Conservation (phyloP, 1,139 yeast genomes). For the Taphrina deformans region DNA sequence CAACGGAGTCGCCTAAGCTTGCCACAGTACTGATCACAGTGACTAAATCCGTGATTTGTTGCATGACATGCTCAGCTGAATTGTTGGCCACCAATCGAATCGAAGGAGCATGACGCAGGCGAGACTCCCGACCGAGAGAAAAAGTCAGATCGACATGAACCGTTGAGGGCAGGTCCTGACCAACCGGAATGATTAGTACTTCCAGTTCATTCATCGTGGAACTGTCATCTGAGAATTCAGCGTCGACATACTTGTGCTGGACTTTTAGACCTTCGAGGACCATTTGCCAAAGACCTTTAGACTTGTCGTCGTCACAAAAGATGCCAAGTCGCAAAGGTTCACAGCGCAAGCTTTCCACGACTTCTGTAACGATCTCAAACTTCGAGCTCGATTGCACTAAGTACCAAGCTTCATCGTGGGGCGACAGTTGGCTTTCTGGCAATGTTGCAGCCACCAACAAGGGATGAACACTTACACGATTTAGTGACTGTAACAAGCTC, state of each 20-base stretch:
- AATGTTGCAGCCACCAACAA: neutral
- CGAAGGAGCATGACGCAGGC: neutral
- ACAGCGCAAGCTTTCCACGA: slow-evolving; percentile 12
- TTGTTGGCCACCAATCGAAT: slow-evolving; percentile 12
- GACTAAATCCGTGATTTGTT: neutral
- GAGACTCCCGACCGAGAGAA: neutral
- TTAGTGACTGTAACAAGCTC: neutral
- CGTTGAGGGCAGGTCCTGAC: neutral
- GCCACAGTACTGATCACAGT: slow-evolving; percentile 18
- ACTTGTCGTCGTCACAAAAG: neutral
- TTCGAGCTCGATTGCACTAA: slow-evolving; percentile 21
- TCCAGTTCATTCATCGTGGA: neutral
- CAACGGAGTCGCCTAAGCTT: neutral
- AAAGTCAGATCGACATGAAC: neutral
- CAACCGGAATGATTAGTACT: neutral
- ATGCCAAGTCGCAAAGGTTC: slow-evolving; percentile 21
- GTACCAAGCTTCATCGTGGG: slow-evolving; percentile 26
- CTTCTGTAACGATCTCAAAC: slow-evolving; percentile 24
- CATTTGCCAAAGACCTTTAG: neutral
- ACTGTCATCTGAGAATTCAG: neutral
- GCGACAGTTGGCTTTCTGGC: slow-evolving; percentile 19
- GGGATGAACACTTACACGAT: slow-evolving; percentile 11
- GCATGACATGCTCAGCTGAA: slow-evolving; percentile 13
- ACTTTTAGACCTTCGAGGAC: slow-evolving; percentile 12
- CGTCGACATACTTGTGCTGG: neutral